Percentiles rank a stretch among this genome's conserved stretches.
These are phyloP conservation scores for Metschnikowia rubicola DNA, from an alignment of 805 yeast species.

Conservation along the genomic window DNA sequence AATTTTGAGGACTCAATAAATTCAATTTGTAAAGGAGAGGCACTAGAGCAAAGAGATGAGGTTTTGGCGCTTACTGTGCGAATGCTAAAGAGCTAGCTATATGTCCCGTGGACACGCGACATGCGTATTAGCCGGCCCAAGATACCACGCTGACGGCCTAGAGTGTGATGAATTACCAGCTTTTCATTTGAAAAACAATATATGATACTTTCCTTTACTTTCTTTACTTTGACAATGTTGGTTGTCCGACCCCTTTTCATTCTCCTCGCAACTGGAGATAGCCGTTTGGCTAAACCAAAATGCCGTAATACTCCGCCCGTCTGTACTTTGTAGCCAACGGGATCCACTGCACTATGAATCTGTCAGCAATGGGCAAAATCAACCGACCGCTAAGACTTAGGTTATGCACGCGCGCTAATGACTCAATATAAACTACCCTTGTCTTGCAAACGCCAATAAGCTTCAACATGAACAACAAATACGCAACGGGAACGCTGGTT, in stretches of 20 bases:
- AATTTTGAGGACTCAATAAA: background rate
- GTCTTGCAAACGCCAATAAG: slow-evolving; percentile 46
- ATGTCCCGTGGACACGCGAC: background rate
- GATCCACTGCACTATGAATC: slow-evolving; percentile 91
- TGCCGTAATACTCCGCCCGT: slow-evolving; percentile 73
- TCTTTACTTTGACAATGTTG: too few relatives aligned
- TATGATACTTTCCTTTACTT: too few relatives aligned
- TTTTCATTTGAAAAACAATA: too few relatives aligned
- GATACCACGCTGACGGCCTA: too few relatives aligned
- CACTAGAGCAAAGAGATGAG: too few relatives aligned
- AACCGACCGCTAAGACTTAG: slow-evolving; percentile 77
- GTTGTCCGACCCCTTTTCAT: too few relatives aligned
- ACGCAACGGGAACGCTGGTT: slow-evolving; percentile 67
- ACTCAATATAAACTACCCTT: slow-evolving; percentile 75
- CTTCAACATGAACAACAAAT: slow-evolving; percentile 50
- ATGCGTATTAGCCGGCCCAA: too few relatives aligned
- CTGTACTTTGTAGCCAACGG: slow-evolving; percentile 48
- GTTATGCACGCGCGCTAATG: slow-evolving; percentile 74
- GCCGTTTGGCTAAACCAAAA: slow-evolving; percentile 45
- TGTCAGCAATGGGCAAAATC: slow-evolving; percentile 65
- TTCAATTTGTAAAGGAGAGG: too few relatives aligned
- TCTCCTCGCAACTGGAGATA: too few relatives aligned
- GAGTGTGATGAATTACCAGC: too few relatives aligned
- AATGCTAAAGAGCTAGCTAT: background rate
- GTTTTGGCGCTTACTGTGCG: background rate